Percentiles rank a stretch among this genome's conserved stretches.
Conservation (phyloP, 2,329 filamentous ascomycete species). For the Tolypocladium endophyticum region DNA sequence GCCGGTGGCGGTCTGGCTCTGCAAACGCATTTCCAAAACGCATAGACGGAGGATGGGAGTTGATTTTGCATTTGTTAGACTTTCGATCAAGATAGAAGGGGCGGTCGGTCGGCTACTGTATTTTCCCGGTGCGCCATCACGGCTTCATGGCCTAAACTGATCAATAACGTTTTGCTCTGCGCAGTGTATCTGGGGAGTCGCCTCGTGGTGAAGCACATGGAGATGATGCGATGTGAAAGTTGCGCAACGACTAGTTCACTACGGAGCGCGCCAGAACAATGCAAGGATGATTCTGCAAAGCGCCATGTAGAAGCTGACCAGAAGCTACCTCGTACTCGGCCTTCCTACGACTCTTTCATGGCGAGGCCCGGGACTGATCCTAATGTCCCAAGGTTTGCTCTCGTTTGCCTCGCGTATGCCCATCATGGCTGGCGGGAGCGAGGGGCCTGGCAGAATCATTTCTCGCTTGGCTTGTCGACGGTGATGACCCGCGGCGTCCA, state of each 20-base stretch:
- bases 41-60: conserved; percentile 26
- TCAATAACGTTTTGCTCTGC: conserved; percentile 19
- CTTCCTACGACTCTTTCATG: too few relatives aligned
- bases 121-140: conserved; percentile 18
- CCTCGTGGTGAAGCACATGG: conserved; percentile 3
- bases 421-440: background rate
- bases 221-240: conserved; percentile 3
- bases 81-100: conserved; percentile 27
- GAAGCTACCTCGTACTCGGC: too few relatives aligned
- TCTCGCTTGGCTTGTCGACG: conserved; percentile 33
- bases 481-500: conserved; percentile 51
- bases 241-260: background rate
- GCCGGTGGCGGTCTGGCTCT: conserved; percentile 14
- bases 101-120: conserved; percentile 15
- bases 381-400: background rate
- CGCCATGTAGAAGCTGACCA: background rate
- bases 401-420: background rate
- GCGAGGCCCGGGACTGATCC: background rate
- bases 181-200: conserved; percentile 4
- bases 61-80: conserved; percentile 26
- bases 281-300: background rate
- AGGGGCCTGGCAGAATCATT: background rate
- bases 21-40: conserved; percentile 23
- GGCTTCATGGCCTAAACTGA: conserved; percentile 24
- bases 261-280: background rate